Percentiles rank a stretch among this genome's conserved stretches.
These are phyloP conservation scores for Rhododendron vialii DNA, from an alignment of 148 eudicot genomes.

Conservation along the genomic window DNA sequence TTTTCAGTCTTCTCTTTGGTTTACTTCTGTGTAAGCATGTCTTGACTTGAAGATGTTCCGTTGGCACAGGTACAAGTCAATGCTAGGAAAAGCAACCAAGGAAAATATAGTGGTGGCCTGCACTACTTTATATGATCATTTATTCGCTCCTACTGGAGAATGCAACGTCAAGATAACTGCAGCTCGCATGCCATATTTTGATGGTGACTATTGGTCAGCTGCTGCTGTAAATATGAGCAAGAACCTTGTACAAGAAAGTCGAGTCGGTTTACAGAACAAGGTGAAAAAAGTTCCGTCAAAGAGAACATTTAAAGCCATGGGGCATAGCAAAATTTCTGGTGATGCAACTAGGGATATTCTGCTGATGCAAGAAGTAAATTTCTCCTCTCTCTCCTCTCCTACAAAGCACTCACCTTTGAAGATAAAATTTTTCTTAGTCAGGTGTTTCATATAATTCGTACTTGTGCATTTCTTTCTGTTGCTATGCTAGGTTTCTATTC, in stretches of 20 bases:
- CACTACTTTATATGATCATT: constrained; percentile 63
- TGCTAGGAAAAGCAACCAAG: constrained; percentile 68
- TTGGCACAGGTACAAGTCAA: constrained; percentile 61
- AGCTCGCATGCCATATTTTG: constrained; percentile 86
- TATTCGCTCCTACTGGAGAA: constrained; percentile 55
- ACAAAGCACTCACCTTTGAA: neutral
- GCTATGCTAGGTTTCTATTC: neutral
- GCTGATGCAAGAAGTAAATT: constrained; percentile 74
- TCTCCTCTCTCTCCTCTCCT: neutral
- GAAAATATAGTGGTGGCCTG: constrained; percentile 57
- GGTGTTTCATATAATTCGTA: neutral
- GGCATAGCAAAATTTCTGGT: constrained; percentile 52
- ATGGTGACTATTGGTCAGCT: constrained; percentile 81
- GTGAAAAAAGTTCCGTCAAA: constrained; percentile 38
- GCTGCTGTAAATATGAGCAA: constrained; percentile 53
- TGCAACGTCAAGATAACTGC: constrained; percentile 58
- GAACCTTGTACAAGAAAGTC: constrained; percentile 46
- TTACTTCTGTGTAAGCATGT: neutral
- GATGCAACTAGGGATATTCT: constrained; percentile 60
- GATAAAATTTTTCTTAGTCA: neutral
- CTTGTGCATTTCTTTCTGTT: neutral
- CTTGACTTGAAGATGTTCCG: neutral
- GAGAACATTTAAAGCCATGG: constrained; percentile 64
- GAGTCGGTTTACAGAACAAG: constrained; percentile 34
- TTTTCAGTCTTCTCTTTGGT: neutral